Evolutionary conservation across 1,139 yeast genomes (phyloP), one percentile per base, ranked within the genome.

Genomic region (Candida smagusa): DNA sequence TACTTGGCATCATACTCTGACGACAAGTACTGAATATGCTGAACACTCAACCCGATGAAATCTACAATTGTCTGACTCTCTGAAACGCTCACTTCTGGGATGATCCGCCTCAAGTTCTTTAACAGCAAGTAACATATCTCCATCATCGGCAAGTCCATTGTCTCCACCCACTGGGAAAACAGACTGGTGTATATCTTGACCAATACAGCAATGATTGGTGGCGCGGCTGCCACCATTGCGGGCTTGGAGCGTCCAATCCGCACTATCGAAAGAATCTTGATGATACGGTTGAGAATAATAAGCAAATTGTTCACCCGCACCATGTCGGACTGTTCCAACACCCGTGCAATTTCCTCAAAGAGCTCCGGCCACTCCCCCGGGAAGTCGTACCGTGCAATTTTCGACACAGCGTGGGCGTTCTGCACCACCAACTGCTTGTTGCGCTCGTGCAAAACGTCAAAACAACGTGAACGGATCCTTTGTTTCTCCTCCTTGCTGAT

Each of bases 341-440:
- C 56, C 29, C 49, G 56, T 31, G 63, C 49, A 1, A 89, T 49
- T 9, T 80, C 81, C 40, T 84, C 89, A 52, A 90, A 84, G 22
- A 89, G 57, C 2, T 72, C 62, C 0, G 94, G 89, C 97, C 97
- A 92, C 34, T 84, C 90, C 7, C 65, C 59, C 0, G 97, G 97
- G 56, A 85, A 92, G 52, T 92, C 98, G 39, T 81, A 71, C 37
- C 97, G 65, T 22, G 86, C 84, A 30, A 92, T 84, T 44, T 81
- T 71, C 1, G 95, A 82, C 4, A 85, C 68, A 0, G 94, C 81
- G 45, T 86, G 84, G 1, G 97, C 95, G 56, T 86, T 84, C 61
- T 92, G 97, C 22, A 84, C 72, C 31, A 83, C 66, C 43, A 88
- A 67, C 51, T 82, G 92, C 44, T 78, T 79, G 50, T 86, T 85